Evolutionary conservation across 2,329 filamentous ascomycete species (phyloP).

Genomic region (Teratosphaeria gauchensis): DNA sequence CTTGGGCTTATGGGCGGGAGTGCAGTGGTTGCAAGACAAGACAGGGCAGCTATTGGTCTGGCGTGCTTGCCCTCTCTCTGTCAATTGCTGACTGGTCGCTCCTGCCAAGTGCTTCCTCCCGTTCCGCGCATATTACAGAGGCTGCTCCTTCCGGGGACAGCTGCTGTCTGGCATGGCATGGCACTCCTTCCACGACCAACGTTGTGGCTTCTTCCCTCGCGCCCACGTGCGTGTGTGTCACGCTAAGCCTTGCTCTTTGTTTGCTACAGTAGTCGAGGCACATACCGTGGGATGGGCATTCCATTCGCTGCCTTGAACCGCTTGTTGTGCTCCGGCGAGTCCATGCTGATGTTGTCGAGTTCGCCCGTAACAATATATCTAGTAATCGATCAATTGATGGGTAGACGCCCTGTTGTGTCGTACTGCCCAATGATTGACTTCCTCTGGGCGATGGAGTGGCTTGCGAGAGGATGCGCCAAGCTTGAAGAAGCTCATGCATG

Average conservation of each 20-base stretch:
- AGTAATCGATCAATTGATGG: background rate
- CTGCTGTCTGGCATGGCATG: background rate
- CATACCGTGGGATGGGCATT: background rate
- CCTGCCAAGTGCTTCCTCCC: background rate
- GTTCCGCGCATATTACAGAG: background rate
- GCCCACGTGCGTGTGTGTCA: slow-evolving; percentile 4
- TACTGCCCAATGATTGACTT: background rate
- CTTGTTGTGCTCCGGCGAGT: slow-evolving; percentile 18
- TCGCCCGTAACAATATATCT: background rate
- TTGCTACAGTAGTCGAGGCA: no score
- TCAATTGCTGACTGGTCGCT: background rate
- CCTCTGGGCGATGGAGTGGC: background rate
- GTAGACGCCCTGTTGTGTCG: background rate
- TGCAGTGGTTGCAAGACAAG: background rate
- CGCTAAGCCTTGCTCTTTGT: background rate
- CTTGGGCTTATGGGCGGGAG: background rate
- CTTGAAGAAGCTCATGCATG: background rate
- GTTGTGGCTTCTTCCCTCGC: background rate
- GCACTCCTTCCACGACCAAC: background rate
- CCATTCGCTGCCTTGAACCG: slow-evolving; percentile 17
- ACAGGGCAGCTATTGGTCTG: background rate
- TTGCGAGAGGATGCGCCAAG: background rate
- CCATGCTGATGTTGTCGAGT: slow-evolving; percentile 5
- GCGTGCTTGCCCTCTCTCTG: slow-evolving; percentile 1
- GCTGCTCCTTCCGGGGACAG: background rate